These are phyloP conservation scores for Pyrus hybrid DNA, from an alignment of 331 rosid species.

Conservation along the genomic window DNA sequence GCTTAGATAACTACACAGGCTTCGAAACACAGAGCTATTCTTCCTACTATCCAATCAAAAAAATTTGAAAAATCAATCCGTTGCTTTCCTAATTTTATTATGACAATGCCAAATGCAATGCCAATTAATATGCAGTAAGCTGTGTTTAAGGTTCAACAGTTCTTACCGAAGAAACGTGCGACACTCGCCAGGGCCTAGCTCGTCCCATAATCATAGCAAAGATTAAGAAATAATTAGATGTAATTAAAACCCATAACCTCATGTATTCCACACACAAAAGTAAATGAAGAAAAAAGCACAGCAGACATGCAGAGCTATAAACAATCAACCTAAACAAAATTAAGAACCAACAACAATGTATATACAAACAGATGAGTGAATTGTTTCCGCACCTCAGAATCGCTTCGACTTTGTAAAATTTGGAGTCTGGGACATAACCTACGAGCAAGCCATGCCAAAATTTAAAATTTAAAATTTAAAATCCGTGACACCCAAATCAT, in stretches of 20 bases:
- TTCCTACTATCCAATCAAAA: background rate
- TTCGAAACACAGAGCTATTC: background rate
- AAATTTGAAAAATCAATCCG: background rate
- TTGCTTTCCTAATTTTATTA: background rate
- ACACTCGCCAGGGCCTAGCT: constrained; percentile 78
- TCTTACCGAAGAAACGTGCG: constrained; percentile 76
- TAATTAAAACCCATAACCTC: constrained; percentile 10
- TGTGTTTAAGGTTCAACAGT: background rate
- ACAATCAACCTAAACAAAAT: background rate
- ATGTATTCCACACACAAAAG: background rate
- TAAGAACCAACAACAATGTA: background rate
- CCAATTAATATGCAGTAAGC: background rate
- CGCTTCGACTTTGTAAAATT: constrained; percentile 92
- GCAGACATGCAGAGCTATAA: background rate
- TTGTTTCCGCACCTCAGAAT: constrained; percentile 50
- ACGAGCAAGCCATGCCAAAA: constrained; percentile 8
- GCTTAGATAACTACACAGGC: background rate
- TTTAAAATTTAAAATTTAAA: background rate
- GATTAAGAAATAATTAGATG: constrained; percentile 9
- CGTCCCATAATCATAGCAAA: constrained; percentile 31
- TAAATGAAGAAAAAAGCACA: background rate
- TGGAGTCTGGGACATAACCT: constrained; percentile 58
- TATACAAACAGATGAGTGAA: background rate
- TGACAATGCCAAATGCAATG: background rate
- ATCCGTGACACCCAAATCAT: background rate